phyloP scores from a whole-genome alignment of 2,329 filamentous ascomycete species.

The Scedosporium aurantiacum region DNA sequence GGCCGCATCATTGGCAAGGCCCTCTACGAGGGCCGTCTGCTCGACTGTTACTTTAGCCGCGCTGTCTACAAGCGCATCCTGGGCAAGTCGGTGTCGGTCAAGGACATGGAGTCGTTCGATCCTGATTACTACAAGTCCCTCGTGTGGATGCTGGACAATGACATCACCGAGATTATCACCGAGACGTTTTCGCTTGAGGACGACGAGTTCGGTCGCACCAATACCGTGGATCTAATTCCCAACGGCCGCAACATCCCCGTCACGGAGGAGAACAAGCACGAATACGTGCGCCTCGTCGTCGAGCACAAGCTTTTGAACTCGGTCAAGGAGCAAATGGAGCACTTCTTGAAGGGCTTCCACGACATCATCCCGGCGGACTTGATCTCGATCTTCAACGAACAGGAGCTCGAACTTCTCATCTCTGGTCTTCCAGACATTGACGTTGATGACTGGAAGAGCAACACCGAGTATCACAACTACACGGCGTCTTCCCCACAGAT shows the following conservation, averaged over 20 bases:
- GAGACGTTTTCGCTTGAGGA: constrained; percentile 93
- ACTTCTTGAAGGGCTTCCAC: constrained; percentile 92
- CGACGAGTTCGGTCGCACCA: constrained; percentile 84
- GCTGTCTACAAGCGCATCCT: constrained; percentile 98
- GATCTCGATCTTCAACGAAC: constrained; percentile 96
- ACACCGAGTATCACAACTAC: constrained; percentile 98
- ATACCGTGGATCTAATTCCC: constrained; percentile 74
- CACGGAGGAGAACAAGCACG: constrained; percentile 96
- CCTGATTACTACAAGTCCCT: constrained; percentile 98
- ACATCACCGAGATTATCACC: constrained; percentile 94
- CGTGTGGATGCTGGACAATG: constrained; percentile 96
- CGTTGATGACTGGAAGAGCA: constrained; percentile 97
- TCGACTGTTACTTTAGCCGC: constrained; percentile 97
- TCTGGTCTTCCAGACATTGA: constrained; percentile 96
- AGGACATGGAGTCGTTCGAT: constrained; percentile 98
- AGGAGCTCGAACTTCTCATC: constrained; percentile 91
- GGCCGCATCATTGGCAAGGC: constrained; percentile 97
- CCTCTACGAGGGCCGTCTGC: constrained; percentile 85
- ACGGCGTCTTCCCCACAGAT: constrained; percentile 88
- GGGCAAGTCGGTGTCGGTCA: constrained; percentile 88
- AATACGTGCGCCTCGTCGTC: constrained; percentile 88
- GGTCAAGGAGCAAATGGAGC: constrained; percentile 86
- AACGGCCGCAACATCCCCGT: constrained; percentile 87
- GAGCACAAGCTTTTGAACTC: constrained; percentile 88
- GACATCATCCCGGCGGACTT: constrained; percentile 93